These are phyloP conservation scores for Chionographis japonica DNA, from an alignment of 106 monocot species.

Conservation along the genomic window DNA sequence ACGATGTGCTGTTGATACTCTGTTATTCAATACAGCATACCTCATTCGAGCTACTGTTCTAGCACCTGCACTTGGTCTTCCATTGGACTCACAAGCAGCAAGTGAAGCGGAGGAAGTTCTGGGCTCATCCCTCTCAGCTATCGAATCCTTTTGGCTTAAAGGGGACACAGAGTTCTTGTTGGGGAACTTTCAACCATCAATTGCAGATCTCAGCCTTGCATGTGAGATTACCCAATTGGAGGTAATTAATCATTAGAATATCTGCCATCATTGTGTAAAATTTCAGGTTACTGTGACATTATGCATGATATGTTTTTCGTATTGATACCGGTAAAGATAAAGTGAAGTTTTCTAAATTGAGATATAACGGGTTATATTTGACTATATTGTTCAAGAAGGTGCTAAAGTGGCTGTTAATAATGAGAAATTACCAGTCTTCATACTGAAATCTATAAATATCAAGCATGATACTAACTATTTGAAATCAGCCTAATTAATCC, in stretches of 20 bases:
- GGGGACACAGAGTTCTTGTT: slow-evolving; percentile 71
- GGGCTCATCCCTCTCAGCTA: slow-evolving; percentile 49
- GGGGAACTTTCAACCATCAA: slow-evolving; percentile 73
- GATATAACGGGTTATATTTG: too few species aligned
- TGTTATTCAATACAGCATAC: slow-evolving; percentile 37
- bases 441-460: too few species aligned
- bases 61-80: slow-evolving; percentile 69
- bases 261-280: too few species aligned
- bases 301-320: neutral
- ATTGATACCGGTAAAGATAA: too few species aligned
- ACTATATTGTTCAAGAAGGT: too few species aligned
- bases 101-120: slow-evolving; percentile 58
- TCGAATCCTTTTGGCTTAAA: slow-evolving; percentile 83
- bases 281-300: too few species aligned
- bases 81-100: slow-evolving; percentile 56
- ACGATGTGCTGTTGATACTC: neutral
- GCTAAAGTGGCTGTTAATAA: too few species aligned
- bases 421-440: too few species aligned
- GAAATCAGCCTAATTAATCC: too few species aligned
- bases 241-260: slow-evolving; percentile 34
- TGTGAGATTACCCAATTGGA: slow-evolving; percentile 96
- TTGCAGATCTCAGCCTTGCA: slow-evolving; percentile 94
- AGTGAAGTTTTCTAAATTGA: too few species aligned
- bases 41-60: slow-evolving; percentile 44
- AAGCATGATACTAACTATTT: too few species aligned